Conservation (phyloP, 306 rosid genomes). For the Urtica urens region DNA sequence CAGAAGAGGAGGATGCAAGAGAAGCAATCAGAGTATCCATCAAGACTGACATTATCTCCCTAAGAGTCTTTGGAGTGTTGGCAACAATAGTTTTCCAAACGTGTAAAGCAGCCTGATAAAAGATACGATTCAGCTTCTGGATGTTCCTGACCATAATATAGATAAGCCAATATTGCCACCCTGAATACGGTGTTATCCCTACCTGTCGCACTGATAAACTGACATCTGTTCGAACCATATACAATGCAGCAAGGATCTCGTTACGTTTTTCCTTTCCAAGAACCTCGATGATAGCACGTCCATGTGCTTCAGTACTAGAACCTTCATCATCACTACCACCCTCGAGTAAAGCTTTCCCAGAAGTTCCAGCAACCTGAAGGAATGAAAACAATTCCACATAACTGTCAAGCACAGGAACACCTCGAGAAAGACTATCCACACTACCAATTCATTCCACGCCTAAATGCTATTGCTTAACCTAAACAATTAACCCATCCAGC, state of each 20-base stretch:
- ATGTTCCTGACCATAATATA: neutral
- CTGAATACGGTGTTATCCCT: constrained; percentile 9
- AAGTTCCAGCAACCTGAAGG: constrained; percentile 91
- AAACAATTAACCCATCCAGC: no score
- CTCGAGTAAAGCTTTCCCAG: constrained; percentile 98
- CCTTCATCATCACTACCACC: constrained; percentile 99
- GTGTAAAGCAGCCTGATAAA: constrained; percentile 82
- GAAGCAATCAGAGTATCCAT: constrained; percentile 91
- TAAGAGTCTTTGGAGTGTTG: constrained; percentile 89
- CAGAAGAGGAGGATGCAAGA: constrained; percentile 90
- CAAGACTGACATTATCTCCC: constrained; percentile 90
- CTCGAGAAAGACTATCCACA: constrained; percentile 1
- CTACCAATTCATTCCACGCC: no score
- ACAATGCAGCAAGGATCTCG: constrained; percentile 88
- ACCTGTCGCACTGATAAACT: constrained; percentile 99
- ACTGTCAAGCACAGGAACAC: constrained; percentile 1
- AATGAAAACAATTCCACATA: neutral
- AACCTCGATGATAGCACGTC: constrained; percentile 94
- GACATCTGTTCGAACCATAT: constrained; percentile 95
- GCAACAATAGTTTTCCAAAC: constrained; percentile 99
- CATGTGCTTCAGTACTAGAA: constrained; percentile 96
- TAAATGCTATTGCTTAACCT: no score
- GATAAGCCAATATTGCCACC: neutral
- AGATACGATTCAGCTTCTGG: constrained; percentile 4
- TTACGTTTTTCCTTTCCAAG: constrained; percentile 82